A percentile compares a stretch with the other conserved stretches of the same genome.
Conservation (phyloP, 1,284 basidiomycete genomes). For the Rhodotorula sp. region DNA sequence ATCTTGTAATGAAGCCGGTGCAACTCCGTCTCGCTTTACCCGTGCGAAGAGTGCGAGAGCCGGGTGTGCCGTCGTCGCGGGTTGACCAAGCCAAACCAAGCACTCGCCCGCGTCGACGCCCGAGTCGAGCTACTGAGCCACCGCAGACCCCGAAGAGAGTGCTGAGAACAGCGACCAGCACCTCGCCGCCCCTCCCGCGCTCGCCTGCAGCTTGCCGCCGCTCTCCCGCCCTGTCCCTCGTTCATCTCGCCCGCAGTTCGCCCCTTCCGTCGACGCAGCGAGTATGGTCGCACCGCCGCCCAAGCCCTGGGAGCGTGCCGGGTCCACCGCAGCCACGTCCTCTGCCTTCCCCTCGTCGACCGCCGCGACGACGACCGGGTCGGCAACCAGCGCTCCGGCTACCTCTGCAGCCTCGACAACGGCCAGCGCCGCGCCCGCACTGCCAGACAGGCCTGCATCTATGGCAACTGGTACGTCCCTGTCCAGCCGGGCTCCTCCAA, state of each 20-base stretch:
- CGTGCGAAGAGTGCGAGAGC: too few species aligned
- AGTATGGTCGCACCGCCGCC: constrained; percentile 32
- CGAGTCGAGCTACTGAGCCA: too few species aligned
- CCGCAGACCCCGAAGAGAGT: too few species aligned
- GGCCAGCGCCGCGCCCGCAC: constrained; percentile 14
- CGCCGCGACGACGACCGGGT: background rate
- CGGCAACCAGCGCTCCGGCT: background rate
- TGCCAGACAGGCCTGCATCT: constrained; percentile 22
- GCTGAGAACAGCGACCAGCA: too few species aligned
- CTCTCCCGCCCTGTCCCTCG: background rate
- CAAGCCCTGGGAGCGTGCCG: constrained; percentile 39
- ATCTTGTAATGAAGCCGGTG: too few species aligned
- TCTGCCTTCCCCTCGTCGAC: constrained; percentile 4
- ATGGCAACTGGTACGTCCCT: constrained; percentile 17
- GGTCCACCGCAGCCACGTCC: constrained; percentile 2
- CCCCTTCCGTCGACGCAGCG: background rate
- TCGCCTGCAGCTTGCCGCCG: background rate
- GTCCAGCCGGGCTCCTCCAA: too few species aligned
- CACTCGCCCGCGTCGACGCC: too few species aligned
- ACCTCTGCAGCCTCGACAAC: background rate
- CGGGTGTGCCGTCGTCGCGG: too few species aligned
- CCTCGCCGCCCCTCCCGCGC: too few species aligned
- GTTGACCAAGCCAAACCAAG: too few species aligned
- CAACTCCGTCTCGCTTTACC: too few species aligned
- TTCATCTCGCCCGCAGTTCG: background rate